phyloP scores from a whole-genome alignment of 345 rosid genomes.

The Euphorbia lathyris region DNA sequence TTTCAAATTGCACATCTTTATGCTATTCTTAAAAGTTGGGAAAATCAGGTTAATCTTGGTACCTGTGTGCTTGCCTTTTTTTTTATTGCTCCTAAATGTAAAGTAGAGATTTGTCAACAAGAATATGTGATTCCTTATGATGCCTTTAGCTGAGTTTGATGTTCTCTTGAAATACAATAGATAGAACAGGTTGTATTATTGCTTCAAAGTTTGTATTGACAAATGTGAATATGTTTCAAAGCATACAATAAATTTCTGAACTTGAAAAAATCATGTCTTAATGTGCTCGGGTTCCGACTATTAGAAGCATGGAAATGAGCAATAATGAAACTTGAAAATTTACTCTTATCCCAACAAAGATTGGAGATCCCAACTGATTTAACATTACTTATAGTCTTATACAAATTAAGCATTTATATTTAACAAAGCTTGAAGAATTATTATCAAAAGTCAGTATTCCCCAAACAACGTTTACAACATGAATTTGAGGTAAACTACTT shows the following conservation, averaged over 20 bases:
- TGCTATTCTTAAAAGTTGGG: too few relatives aligned
- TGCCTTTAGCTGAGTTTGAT: not conserved
- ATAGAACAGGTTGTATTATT: not conserved
- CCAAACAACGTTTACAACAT: not conserved
- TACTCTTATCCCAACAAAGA: not conserved
- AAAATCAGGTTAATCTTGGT: too few relatives aligned
- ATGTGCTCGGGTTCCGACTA: not conserved
- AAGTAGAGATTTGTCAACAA: too few relatives aligned
- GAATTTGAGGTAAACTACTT: not conserved
- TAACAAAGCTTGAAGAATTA: not conserved
- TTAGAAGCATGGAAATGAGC: not conserved
- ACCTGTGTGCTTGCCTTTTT: too few relatives aligned
- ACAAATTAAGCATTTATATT: not conserved
- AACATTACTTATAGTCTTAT: not conserved
- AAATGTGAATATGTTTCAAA: too few relatives aligned
- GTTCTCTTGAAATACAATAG: not conserved
- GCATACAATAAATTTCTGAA: not conserved
- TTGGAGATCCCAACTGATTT: not conserved
- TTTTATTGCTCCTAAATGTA: too few relatives aligned
- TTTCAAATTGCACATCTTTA: too few relatives aligned
- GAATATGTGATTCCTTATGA: not conserved
- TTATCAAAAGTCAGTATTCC: not conserved
- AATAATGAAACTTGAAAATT: not conserved
- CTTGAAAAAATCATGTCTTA: not conserved
- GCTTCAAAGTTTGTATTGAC: too few relatives aligned